Percentiles rank a stretch among this genome's conserved stretches.
Evolutionary conservation across 2,329 filamentous ascomycete genomes (phyloP).

Genomic region (Fusarium guadeloupense): DNA sequence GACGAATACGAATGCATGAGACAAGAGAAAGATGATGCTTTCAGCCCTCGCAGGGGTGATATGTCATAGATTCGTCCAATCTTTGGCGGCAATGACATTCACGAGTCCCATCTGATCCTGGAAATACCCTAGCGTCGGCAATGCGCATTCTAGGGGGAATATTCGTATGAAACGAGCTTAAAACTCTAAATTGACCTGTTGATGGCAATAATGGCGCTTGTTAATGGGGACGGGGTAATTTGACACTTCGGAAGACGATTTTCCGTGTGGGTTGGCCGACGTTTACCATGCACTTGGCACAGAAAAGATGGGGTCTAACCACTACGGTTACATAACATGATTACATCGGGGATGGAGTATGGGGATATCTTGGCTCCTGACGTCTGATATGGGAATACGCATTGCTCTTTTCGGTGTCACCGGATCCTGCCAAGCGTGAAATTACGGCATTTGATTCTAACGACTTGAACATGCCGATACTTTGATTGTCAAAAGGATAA

Average conservation of each 20-base stretch:
- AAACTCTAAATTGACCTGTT: slow-evolving; percentile 13
- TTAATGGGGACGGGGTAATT: background rate
- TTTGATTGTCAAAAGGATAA: slow-evolving; percentile 8
- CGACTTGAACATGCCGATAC: background rate
- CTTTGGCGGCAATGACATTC: too few relatives aligned
- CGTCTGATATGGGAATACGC: background rate
- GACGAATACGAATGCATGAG: background rate
- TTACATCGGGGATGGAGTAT: background rate
- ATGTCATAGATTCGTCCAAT: background rate
- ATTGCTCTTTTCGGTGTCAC: slow-evolving; percentile 3
- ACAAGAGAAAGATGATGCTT: background rate
- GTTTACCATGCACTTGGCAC: background rate
- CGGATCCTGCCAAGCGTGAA: background rate
- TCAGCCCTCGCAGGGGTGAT: background rate
- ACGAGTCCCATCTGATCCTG: background rate
- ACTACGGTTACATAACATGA: background rate
- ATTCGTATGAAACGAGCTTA: slow-evolving; percentile 6
- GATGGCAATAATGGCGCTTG: background rate
- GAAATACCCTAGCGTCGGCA: background rate
- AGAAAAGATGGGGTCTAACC: background rate
- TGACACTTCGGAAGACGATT: slow-evolving; percentile 13
- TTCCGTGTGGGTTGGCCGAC: background rate
- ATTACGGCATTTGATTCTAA: background rate
- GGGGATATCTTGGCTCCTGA: background rate
- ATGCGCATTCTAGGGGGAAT: background rate